Evolutionary conservation across 306 rosid genomes (phyloP).

Genomic region (Pyrus communis): DNA sequence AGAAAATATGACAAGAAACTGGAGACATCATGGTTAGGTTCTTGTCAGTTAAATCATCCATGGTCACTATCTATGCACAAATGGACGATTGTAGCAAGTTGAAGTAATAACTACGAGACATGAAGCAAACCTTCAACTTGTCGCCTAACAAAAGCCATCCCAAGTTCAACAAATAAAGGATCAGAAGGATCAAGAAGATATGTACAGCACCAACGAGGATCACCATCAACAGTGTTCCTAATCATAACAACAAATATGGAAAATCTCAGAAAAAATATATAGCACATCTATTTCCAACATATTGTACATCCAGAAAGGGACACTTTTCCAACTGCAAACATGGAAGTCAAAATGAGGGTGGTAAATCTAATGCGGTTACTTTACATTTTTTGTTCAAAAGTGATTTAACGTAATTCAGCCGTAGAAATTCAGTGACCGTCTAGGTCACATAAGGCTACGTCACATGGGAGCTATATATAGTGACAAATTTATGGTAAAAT

Average conservation of each 20-base stretch:
- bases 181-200: conserved; percentile 95
- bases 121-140: conserved; percentile 66
- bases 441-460: background rate
- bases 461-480: background rate
- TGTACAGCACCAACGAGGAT: conserved; percentile 86
- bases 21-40: background rate
- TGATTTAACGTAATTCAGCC: background rate
- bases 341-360: background rate
- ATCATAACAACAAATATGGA: conserved; percentile 7
- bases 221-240: conserved; percentile 74
- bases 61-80: background rate
- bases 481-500: conserved; percentile 14
- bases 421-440: background rate
- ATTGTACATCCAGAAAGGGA: background rate
- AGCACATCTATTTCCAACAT: conserved; percentile 2
- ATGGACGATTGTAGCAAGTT: background rate
- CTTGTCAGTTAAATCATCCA: background rate
- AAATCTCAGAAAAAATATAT: conserved; percentile 20
- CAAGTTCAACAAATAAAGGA: conserved; percentile 81
- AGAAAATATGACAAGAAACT: background rate
- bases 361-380: conserved; percentile 1
- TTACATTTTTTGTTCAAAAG: background rate
- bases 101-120: background rate
- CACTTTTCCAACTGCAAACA: background rate
- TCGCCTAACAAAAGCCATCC: conserved; percentile 66